These are phyloP conservation scores for Discostella pseudostelligera DNA, from an alignment of 108 stramenopile species.

Conservation along the genomic window DNA sequence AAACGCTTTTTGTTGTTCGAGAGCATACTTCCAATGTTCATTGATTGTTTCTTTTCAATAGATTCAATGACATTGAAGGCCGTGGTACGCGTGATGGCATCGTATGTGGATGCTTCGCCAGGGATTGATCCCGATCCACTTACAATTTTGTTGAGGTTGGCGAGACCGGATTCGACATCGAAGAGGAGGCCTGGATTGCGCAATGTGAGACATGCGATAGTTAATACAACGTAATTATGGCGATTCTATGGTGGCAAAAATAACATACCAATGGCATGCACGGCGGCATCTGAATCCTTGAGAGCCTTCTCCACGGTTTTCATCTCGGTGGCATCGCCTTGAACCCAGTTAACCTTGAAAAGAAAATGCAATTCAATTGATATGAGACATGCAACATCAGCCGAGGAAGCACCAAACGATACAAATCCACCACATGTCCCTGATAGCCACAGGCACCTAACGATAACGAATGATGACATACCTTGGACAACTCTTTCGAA, in stretches of 20 bases:
- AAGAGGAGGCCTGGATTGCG: slow-evolving; percentile 72
- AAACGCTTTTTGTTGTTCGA: slow-evolving; percentile 37
- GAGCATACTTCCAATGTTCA: slow-evolving; percentile 26
- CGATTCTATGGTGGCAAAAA: not conserved
- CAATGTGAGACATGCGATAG: slow-evolving; percentile 10
- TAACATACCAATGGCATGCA: slow-evolving; percentile 53
- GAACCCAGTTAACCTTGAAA: slow-evolving; percentile 50
- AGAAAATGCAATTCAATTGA: not conserved
- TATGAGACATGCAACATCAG: not conserved
- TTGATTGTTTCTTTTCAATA: slow-evolving; percentile 40
- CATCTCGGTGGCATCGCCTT: slow-evolving; percentile 54
- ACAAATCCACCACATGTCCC: too few relatives aligned
- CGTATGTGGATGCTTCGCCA: slow-evolving; percentile 70
- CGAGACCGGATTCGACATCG: slow-evolving; percentile 73
- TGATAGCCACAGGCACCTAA: too few relatives aligned
- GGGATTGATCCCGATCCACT: slow-evolving; percentile 75
- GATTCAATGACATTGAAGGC: slow-evolving; percentile 79
- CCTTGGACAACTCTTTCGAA: slow-evolving; percentile 40
- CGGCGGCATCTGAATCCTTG: slow-evolving; percentile 51
- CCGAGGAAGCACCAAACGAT: too few relatives aligned
- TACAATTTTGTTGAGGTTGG: slow-evolving; percentile 64
- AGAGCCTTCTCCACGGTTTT: slow-evolving; percentile 37
- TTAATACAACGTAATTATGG: not conserved
- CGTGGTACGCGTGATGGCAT: slow-evolving; percentile 75
- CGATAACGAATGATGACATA: slow-evolving; percentile 10